Conservation (phyloP, 2,329 filamentous ascomycete species). For the Cordyceps farinosa region DNA sequence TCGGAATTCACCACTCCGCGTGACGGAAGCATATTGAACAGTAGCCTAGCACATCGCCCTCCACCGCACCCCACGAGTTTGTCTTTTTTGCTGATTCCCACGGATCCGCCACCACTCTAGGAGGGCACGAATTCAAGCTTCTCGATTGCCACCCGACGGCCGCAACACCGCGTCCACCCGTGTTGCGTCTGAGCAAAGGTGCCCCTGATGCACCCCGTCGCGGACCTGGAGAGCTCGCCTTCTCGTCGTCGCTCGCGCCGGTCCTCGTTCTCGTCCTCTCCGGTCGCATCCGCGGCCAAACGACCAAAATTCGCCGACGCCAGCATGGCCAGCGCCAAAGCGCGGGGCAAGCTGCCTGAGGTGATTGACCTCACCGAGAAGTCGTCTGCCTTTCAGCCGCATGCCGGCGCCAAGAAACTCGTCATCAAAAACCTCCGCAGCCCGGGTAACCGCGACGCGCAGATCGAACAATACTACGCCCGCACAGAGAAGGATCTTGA, state of each 20-base stretch:
- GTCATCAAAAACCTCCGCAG: conserved; percentile 89
- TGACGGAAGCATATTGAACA: not conserved
- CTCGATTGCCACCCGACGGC: not conserved
- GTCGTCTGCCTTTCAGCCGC: conserved; percentile 60
- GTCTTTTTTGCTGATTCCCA: not conserved
- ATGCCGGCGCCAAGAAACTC: conserved; percentile 76
- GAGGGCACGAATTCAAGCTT: not conserved
- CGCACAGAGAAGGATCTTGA: conserved; percentile 73
- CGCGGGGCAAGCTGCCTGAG: conserved; percentile 40
- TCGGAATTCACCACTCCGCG: not conserved
- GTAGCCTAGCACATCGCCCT: not conserved
- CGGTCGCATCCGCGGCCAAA: conserved; percentile 28
- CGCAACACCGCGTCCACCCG: not conserved
- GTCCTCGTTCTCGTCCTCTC: conserved; percentile 32
- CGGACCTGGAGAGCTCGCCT: conserved; percentile 29
- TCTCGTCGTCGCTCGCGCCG: conserved; percentile 39
- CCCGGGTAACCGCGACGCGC: conserved; percentile 50
- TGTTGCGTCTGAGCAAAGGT: not conserved
- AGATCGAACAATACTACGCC: conserved; percentile 74
- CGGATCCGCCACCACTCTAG: not conserved
- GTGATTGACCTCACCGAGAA: conserved; percentile 33
- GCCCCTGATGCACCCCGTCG: conserved; percentile 32
- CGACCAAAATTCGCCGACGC: conserved; percentile 30
- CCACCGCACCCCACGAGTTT: not conserved
- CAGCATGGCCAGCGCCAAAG: conserved; percentile 35